These are phyloP conservation scores for Fusarium sp. DNA, from an alignment of 2,329 filamentous ascomycete species.

Conservation along the genomic window DNA sequence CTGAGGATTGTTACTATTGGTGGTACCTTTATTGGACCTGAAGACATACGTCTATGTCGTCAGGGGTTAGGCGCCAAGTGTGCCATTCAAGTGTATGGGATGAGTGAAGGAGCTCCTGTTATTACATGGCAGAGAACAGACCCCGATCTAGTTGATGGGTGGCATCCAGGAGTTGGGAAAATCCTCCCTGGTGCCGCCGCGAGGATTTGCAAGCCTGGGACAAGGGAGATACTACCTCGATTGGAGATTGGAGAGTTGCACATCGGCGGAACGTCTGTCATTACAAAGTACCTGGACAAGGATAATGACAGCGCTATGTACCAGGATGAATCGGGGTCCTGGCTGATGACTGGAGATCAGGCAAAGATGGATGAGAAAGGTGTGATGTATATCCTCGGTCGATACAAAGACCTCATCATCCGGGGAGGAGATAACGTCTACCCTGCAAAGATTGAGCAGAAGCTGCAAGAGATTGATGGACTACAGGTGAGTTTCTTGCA, in stretches of 20 bases:
- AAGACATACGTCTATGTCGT: constrained; percentile 50
- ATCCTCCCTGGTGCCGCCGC: constrained; percentile 54
- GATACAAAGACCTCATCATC: constrained; percentile 61
- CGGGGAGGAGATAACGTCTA: constrained; percentile 59
- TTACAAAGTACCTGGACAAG: constrained; percentile 49
- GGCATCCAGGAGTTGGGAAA: constrained; percentile 56
- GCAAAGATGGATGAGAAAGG: constrained; percentile 53
- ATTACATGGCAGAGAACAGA: constrained; percentile 54
- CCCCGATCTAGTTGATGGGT: constrained; percentile 46
- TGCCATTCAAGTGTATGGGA: constrained; percentile 56
- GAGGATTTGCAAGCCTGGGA: constrained; percentile 52
- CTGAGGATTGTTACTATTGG: constrained; percentile 51
- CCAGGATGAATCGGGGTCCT: constrained; percentile 47
- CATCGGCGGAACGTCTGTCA: constrained; percentile 52
- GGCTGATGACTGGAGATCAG: constrained; percentile 57
- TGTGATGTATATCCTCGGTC: constrained; percentile 53
- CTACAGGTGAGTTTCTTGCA: constrained; percentile 39
- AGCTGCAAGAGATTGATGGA: constrained; percentile 51
- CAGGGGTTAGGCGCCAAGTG: constrained; percentile 47
- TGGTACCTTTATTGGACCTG: constrained; percentile 47
- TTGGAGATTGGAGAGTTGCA: constrained; percentile 56
- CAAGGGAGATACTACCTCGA: constrained; percentile 44
- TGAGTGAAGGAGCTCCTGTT: constrained; percentile 59
- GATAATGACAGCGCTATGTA: constrained; percentile 50
- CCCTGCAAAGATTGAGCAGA: constrained; percentile 52